Base-by-base conservation (phyloP, 148 eudicot species). In the Cornus controversa region DNA sequence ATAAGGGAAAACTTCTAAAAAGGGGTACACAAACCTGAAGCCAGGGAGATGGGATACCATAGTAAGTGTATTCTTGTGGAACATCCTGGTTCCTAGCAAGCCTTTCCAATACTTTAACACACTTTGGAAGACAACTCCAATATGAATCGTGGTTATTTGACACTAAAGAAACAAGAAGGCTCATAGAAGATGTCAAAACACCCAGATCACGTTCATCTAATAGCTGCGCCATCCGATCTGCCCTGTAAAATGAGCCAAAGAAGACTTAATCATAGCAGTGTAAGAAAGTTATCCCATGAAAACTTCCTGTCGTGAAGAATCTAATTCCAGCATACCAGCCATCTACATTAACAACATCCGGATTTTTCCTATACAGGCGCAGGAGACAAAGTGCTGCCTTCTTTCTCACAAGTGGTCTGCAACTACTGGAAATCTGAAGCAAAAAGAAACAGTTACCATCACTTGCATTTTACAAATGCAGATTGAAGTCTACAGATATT, bases 11-110 rank as follows among this genome's bases (percentile, higher is more conserved):
- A 16, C 4, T 11, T 50, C 7, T 50, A 50, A 50, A 25, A 62
- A 77, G 70, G 23, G 42, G 63, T 36, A 77, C 75, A 77, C 89
- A 83, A 73, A 96, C 99, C 97, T 95, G 99, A 85, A 95, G 97
- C 99, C 99, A 96, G 53, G 99, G 99, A 67, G 99, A 96, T 75
- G 99, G 98, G 80, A 96, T 96, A 77, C 99, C 99, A 85, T 93
- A 96, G 83, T 96, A 96, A 75, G 98, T 92, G 83, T 96, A 96
- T 83, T 96, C 99, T 88, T 91, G 98, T 26, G 99, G 99, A 81
- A 96, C 80, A 86, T 96, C 99, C 84, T 93, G 98, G 80, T 93
- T 96, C 87, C 99, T 88, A 76, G 93, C 94, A 73, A 96, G 93
- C 84, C 99, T 91, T 89, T 96, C 99, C 90, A 96, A 73, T 79